These are phyloP conservation scores for Mucor circinelloides DNA, from an alignment of 371 early-diverging fungal genomes.

Conservation along the genomic window DNA sequence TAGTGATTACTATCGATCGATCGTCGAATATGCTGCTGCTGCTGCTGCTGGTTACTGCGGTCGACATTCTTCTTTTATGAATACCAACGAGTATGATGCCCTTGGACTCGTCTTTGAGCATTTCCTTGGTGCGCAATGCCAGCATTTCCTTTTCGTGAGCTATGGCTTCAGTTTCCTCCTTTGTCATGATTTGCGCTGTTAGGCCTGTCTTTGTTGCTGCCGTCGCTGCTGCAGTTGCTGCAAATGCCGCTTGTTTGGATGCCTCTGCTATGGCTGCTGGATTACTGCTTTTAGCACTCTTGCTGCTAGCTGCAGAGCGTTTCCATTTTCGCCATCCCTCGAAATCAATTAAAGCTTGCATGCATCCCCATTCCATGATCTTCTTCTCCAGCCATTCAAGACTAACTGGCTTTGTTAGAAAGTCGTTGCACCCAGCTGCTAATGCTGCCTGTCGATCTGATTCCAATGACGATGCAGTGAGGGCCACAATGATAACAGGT, in stretches of 20 bases:
- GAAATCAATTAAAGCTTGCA: constrained; percentile 90
- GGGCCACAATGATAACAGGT: constrained; percentile 87
- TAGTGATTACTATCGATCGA: not conserved
- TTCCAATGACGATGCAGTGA: constrained; percentile 80
- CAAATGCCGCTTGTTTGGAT: constrained; percentile 1
- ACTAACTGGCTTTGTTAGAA: constrained; percentile 84
- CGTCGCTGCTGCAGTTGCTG: not conserved
- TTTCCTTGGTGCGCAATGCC: constrained; percentile 5
- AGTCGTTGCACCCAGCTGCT: constrained; percentile 90
- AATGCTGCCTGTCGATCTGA: constrained; percentile 81
- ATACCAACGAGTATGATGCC: constrained; percentile 19
- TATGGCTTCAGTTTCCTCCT: not conserved
- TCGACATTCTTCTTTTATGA: constrained; percentile 9
- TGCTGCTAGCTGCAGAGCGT: constrained; percentile 7
- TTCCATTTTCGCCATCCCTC: constrained; percentile 82
- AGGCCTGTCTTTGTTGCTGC: not conserved
- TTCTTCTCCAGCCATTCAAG: constrained; percentile 84
- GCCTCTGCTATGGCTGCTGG: not conserved
- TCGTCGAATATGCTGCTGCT: not conserved
- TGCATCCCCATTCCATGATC: constrained; percentile 91
- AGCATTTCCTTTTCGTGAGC: constrained; percentile 6
- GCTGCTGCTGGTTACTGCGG: not conserved
- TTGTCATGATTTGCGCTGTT: not conserved
- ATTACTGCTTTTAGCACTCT: not conserved
- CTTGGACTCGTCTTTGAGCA: constrained; percentile 16